Base-by-base conservation (phyloP, 2,329 filamentous ascomycete species). In the Sphaerostilbella broomeana region DNA sequence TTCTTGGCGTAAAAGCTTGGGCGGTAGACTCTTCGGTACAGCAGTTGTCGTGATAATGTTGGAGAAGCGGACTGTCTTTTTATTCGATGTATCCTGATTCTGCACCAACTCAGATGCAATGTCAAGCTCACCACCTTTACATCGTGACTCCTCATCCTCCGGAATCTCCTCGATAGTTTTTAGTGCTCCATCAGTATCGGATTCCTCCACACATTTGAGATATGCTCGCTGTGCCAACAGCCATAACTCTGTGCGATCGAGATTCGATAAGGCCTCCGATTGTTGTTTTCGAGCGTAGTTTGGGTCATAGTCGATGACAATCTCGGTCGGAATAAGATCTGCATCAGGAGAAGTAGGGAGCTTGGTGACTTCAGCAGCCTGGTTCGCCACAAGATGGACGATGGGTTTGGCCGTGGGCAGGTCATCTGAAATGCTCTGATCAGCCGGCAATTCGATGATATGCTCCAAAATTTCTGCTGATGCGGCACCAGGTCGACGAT, bases 161-260 rank as follows among this genome's bases (percentile, higher is more conserved):
- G 32, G 15, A 10, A 35, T 13, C 6, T 45, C 43, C 22, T 43
- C 43, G 35, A 63, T 63, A 9, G 62, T 60, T 42, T 66, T 60
- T 15, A 62, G 50, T 31, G 58, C 54, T n/a, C 49, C 47, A 22
- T 62, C 61, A 10, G 61, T 51, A 27, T 64, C 59, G 18, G 56
- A 55, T 17, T 71, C 65, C 29, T 77, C 76, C 3, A 89, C 69
- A 16, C 80, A 80, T 29, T 79, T 72, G 42, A 90, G 73, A 51
- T 94, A 92, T 11, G 79, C 72, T 42, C 80, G 80, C 60, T 97
- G 90, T 6, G 87, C 84, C 51, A 79, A 69, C 20, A 97, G 75
- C 90, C 90, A 97, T 30, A 86, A 63, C 52, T 85, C 82, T 4
- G 90, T 97, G 46, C 88, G 80, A 60, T 92, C 86, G 36, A 92